Evolutionary conservation across 257 asterid genomes (phyloP), one percentile per base, ranked within the genome.

Genomic region (Solanum sejunctum): DNA sequence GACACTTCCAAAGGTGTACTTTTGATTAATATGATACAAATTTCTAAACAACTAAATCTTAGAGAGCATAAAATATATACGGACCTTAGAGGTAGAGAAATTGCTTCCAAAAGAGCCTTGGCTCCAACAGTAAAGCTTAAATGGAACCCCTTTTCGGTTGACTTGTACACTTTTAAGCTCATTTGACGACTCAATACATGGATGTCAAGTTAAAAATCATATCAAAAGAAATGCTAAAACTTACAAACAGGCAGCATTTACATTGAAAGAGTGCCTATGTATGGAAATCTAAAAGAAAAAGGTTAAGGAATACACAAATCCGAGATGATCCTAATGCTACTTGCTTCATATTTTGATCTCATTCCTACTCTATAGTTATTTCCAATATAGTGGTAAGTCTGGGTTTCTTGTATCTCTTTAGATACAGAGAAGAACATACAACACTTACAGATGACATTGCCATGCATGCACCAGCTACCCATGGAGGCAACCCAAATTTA

Each of bases 391-490:
- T 93, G 23, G 99, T 97, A 45, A 97, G 95, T 85, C 99, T 89
- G 18, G 99, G 98, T 86, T 88, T 95, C 87, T 93, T 95, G 66
- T 97, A 97, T 86, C 99, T 92, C 88, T 95, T 90, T 39, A 95
- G 99, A 64, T 94, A 97, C 86, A 97, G 84, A 84, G 99, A 97
- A 8, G 99, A 97, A 87, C 99, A 97, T 3, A 97, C 99, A 45
- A 97, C 99, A 72, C 93, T 95, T 9, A 97, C 96, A 49, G 99
- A 97, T 10, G 99, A 97, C 90, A 95, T 58, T 18, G 99, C 99
- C 99, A 97, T 97, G 90, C 99, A 97, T 1, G 99, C 98, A 71
- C 99, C 99, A 10, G 99, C 99, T 8, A 89, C 93, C 99, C 99
- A 97, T 3, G 99, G 99, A 0, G 99, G 99, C 90, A 97, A 75